A percentile compares a stretch with the other conserved stretches of the same genome.
These are phyloP conservation scores for Metschnikowia sp. DNA, from an alignment of 805 yeast species.

Conservation along the genomic window DNA sequence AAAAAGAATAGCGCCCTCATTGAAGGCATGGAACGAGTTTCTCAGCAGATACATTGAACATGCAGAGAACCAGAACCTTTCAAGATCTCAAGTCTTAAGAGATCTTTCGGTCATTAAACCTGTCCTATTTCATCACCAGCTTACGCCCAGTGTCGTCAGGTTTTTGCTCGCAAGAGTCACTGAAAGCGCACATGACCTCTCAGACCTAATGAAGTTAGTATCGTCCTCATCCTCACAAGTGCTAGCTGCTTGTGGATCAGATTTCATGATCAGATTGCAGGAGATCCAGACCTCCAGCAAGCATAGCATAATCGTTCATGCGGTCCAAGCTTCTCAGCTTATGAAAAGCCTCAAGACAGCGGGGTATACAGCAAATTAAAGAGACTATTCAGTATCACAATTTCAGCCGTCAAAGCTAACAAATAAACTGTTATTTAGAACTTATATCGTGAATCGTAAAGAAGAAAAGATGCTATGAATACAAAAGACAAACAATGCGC, in stretches of 20 bases:
- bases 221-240: slow-evolving; percentile 9
- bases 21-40: slow-evolving; percentile 20
- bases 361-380: background rate
- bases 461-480: too few relatives aligned
- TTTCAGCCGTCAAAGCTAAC: too few relatives aligned
- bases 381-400: too few relatives aligned
- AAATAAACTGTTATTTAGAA: too few relatives aligned
- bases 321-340: slow-evolving; percentile 23
- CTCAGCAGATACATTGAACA: slow-evolving; percentile 15
- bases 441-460: background rate
- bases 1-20: slow-evolving; percentile 22
- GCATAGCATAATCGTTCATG: slow-evolving; percentile 9
- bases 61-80: slow-evolving; percentile 2
- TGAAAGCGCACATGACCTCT: slow-evolving; percentile 24
- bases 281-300: slow-evolving; percentile 12
- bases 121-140: slow-evolving; percentile 24
- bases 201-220: slow-evolving; percentile 24
- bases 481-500: too few relatives aligned
- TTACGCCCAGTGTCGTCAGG: slow-evolving; percentile 18
- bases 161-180: slow-evolving; percentile 23
- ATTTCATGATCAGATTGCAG: slow-evolving; percentile 20
- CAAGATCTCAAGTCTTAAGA: slow-evolving; percentile 14
- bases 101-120: slow-evolving; percentile 27
- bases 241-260: slow-evolving; percentile 16
- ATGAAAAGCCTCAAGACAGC: background rate